Evolutionary conservation across 1,284 basidiomycete species (phyloP), one percentile per base, ranked within the genome.

Genomic region (Phylloporus sp.): DNA sequence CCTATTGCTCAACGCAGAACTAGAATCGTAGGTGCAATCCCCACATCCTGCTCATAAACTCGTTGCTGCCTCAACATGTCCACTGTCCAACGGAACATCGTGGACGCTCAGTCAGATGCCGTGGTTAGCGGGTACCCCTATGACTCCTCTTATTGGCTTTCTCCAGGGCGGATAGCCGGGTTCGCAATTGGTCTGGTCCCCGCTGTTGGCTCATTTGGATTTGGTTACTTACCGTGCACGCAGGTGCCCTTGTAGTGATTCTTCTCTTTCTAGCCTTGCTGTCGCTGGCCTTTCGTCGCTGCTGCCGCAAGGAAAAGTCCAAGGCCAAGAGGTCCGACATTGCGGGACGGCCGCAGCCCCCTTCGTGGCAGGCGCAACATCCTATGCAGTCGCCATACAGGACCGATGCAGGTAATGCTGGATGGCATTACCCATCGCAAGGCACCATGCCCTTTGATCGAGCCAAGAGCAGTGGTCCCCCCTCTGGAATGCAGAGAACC

Each of bases 151-250:
- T 59, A 63, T 28, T 74, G 73, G 73, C 26, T 75, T 47, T 58
- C 74, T 22, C 69, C 71, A 18, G 74, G 60, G 18, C 68, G 72
- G 28, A 75, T 74, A 58, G 68, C 46, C 20, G 72, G 65, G 18
- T 56, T 76, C 5, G 67, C 69, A n/a, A 13, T 74, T 51, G 75
- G 72, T 77, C 11, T 34, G 70, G 61, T 34, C 15, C 22, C 32
- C 22, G 10, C 37, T 29, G 7, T 26, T 34, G n/a, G n/a, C 22
- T 0, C 6, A 7, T 44, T 20, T 34, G 6, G 10, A 5, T 39
- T 12, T 34, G 4, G 18, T 15, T 37, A 15, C 42, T 65, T 28
- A 62, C 34, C 17, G 29, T 44, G 31, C 31, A 6, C 34, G 11
- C 56, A 75, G 71, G 64, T 5, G 64, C 42, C 24, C 2, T 59